Evolutionary conservation across 352 stramenopile species (phyloP).

Genomic region (Phytophthora pluvialis): DNA sequence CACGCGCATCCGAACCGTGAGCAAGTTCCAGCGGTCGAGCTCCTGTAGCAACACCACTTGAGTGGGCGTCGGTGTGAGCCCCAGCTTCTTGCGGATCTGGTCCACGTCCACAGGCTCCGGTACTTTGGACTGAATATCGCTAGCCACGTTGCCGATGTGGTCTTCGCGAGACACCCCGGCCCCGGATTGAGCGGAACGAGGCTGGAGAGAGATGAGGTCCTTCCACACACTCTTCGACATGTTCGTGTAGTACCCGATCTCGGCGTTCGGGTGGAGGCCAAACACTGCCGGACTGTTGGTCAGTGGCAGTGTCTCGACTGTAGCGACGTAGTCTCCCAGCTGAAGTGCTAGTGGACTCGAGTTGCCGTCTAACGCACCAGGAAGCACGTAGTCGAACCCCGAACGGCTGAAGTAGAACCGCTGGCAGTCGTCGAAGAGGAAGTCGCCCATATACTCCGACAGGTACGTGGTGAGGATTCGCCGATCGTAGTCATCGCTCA

Average conservation of each 20-base stretch:
- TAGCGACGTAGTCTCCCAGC: conserved; percentile 81
- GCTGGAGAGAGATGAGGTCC: conserved; percentile 94
- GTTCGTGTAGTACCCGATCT: conserved; percentile 97
- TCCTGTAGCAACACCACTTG: conserved; percentile 96
- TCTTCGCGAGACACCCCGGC: conserved; percentile 92
- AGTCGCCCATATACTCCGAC: conserved; percentile 97
- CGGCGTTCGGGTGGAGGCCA: conserved; percentile 95
- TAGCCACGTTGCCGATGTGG: conserved; percentile 90
- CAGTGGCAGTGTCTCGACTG: conserved; percentile 92
- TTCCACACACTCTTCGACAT: conserved; percentile 95
- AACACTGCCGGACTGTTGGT: conserved; percentile 96
- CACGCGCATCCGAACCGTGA: conserved; percentile 84
- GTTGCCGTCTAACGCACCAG: conserved; percentile 38
- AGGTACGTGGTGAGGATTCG: conserved; percentile 94
- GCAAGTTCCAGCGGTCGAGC: conserved; percentile 94
- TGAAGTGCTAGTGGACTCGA: conserved; percentile 25
- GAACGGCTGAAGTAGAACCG: conserved; percentile 94
- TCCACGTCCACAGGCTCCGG: conserved; percentile 88
- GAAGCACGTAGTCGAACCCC: conserved; percentile 94
- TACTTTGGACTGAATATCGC: conserved; percentile 93
- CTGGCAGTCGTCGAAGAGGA: conserved; percentile 95
- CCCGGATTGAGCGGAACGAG: conserved; percentile 76
- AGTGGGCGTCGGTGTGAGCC: conserved; percentile 79
- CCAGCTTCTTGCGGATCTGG: conserved; percentile 84
- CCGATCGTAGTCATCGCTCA: conserved; percentile 96